Evolutionary conservation across 495 filamentous ascomycete species (phyloP).

Genomic region (Endocarpon pusillum): DNA sequence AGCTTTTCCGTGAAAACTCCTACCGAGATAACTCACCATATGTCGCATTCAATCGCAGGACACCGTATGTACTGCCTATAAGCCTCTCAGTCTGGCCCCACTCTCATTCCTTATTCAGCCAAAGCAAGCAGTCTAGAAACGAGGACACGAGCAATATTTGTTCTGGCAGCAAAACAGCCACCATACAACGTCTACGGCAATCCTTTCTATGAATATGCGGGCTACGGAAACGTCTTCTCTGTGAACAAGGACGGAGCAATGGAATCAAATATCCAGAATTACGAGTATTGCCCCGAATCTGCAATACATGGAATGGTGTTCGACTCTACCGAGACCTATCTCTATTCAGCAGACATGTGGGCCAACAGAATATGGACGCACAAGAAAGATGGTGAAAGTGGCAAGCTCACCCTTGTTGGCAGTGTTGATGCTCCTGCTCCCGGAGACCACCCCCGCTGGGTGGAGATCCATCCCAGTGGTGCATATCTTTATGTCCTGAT

Average conservation of each 20-base stretch:
- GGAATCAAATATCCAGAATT: constrained; percentile 58
- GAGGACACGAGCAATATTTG: constrained; percentile 74
- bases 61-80: constrained; percentile 34
- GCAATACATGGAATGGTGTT: constrained; percentile 85
- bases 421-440: constrained; percentile 50
- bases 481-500: constrained; percentile 70
- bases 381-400: constrained; percentile 44
- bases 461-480: constrained; percentile 58
- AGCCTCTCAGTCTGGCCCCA: constrained; percentile 1
- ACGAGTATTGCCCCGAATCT: constrained; percentile 51
- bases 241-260: constrained; percentile 44
- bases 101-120: constrained; percentile 26
- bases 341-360: constrained; percentile 71
- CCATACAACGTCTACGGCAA: constrained; percentile 73
- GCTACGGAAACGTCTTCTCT: constrained; percentile 62
- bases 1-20: constrained; percentile 60
- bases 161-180: constrained; percentile 55
- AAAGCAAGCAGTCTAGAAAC: constrained; percentile 47
- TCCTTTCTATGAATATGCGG: constrained; percentile 73
- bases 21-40: constrained; percentile 60
- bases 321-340: constrained; percentile 64
- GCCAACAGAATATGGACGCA: constrained; percentile 81
- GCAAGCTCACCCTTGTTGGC: constrained; percentile 47
- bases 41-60: constrained; percentile 51
- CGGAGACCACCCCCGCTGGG: constrained; percentile 68